phyloP scores from a whole-genome alignment of 257 asterid species.

The Solanum habrochaites region DNA sequence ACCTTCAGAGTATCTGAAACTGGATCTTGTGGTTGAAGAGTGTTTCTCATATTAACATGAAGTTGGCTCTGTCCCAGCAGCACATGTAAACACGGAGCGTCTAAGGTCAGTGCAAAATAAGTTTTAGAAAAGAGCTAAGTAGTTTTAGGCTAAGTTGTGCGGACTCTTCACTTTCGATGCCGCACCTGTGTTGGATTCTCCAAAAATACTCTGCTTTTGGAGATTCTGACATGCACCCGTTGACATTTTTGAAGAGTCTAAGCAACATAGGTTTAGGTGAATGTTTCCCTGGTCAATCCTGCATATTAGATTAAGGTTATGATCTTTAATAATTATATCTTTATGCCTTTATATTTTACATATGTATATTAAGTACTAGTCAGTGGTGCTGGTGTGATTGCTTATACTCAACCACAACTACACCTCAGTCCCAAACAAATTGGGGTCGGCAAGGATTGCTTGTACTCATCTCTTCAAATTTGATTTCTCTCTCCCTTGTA shows the following conservation, averaged over 20 bases:
- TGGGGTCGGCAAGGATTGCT: neutral
- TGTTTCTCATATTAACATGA: neutral
- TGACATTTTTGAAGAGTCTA: neutral
- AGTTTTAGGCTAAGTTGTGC: neutral
- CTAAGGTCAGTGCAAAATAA: neutral
- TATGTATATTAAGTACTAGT: neutral
- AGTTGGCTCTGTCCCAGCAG: neutral
- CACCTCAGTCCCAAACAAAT: neutral
- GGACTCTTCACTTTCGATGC: neutral
- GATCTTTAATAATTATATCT: neutral
- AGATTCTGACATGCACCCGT: neutral
- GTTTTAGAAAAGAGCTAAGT: neutral
- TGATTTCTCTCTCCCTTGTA: neutral
- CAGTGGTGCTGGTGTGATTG: neutral
- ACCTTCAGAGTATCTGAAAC: neutral
- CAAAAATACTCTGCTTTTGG: neutral
- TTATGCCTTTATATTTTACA: neutral
- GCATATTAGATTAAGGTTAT: neutral
- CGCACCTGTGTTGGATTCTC: neutral
- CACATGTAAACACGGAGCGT: neutral
- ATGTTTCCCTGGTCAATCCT: neutral
- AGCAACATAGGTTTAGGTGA: neutral
- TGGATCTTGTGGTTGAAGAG: neutral
- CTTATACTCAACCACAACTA: neutral
- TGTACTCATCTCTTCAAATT: neutral